phyloP scores from a whole-genome alignment of 495 filamentous ascomycete species.

The Chaetomidium leptoderma region DNA sequence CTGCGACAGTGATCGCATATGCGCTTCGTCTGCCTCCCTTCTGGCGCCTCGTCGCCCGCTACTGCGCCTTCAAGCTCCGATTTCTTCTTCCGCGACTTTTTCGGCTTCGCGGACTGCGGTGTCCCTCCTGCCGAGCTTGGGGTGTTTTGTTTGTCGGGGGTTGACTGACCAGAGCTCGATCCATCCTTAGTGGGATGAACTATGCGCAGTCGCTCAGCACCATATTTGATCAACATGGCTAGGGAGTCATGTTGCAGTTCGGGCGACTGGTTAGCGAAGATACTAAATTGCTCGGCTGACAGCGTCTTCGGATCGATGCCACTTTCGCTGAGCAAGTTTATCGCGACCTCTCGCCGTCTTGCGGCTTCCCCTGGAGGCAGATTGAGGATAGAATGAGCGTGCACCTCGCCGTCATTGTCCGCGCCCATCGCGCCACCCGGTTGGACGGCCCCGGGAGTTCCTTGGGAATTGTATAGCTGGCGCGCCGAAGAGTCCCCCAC shows the following conservation, averaged over 20 bases:
- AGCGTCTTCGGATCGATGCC: conserved; percentile 41
- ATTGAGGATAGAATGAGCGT: conserved; percentile 31
- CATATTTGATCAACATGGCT: conserved; percentile 43
- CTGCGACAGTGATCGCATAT: conserved; percentile 39
- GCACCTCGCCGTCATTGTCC: conserved; percentile 7
- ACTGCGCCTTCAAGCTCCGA: conserved; percentile 19
- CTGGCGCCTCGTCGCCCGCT: conserved; percentile 18
- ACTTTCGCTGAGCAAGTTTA: conserved; percentile 34
- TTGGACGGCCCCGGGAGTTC: not conserved
- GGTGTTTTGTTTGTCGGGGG: conserved; percentile 15
- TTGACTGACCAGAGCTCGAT: conserved; percentile 22
- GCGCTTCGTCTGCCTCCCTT: conserved; percentile 30
- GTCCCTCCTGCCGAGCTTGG: conserved; percentile 6
- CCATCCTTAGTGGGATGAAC: conserved; percentile 40
- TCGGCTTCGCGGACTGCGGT: conserved; percentile 17
- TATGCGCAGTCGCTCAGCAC: conserved; percentile 44
- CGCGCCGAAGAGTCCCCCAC: conserved; percentile 19
- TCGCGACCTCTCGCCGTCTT: conserved; percentile 40
- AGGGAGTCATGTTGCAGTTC: conserved; percentile 43
- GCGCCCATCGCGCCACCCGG: conserved; percentile 13
- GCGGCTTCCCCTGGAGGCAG: conserved; percentile 42
- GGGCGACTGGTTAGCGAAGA: conserved; percentile 48
- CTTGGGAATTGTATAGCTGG: conserved; percentile 19
- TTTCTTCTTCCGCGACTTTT: conserved; percentile 30
- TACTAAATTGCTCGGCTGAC: conserved; percentile 47